These are phyloP conservation scores for Torulaspora quercuum DNA, from an alignment of 805 yeast genomes.

Conservation along the genomic window DNA sequence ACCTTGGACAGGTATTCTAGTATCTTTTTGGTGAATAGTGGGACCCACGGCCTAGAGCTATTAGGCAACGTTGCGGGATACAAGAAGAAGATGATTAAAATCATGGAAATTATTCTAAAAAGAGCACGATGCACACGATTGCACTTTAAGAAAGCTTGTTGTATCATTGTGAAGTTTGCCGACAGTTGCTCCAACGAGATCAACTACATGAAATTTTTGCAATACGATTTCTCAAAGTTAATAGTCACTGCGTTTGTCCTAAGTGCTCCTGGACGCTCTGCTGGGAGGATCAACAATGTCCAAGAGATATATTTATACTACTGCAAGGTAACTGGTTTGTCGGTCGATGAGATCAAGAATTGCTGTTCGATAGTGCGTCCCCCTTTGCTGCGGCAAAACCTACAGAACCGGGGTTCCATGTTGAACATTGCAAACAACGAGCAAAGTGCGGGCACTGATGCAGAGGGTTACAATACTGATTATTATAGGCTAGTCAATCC, in stretches of 20 bases:
- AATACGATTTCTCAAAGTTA: constrained; percentile 22
- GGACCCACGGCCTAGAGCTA: too few relatives aligned
- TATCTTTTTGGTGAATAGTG: too few relatives aligned
- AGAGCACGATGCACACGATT: constrained; percentile 20
- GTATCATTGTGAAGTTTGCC: constrained; percentile 25
- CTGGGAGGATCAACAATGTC: constrained; percentile 15
- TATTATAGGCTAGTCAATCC: constrained; percentile 17
- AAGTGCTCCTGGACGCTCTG: constrained; percentile 18
- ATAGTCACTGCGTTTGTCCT: constrained; percentile 24
- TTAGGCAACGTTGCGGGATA: constrained; percentile 1
- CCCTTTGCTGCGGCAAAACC: too few relatives aligned
- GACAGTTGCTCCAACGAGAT: constrained; percentile 20
- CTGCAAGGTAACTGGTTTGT: constrained; percentile 24
- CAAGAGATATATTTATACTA: constrained; percentile 19
- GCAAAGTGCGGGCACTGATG: constrained; percentile 3
- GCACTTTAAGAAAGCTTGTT: constrained; percentile 30
- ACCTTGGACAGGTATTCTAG: too few relatives aligned
- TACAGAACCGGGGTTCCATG: too few relatives aligned
- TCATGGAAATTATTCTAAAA: constrained; percentile 19
- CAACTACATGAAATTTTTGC: constrained; percentile 24
- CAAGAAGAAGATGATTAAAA: constrained; percentile 5
- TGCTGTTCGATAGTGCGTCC: constrained; percentile 31
- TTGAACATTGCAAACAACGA: too few relatives aligned
- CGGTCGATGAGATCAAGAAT: constrained; percentile 22
- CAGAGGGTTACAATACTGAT: not conserved